phyloP scores from a whole-genome alignment of 441 rosid species.

The Erysimum cheiri region DNA sequence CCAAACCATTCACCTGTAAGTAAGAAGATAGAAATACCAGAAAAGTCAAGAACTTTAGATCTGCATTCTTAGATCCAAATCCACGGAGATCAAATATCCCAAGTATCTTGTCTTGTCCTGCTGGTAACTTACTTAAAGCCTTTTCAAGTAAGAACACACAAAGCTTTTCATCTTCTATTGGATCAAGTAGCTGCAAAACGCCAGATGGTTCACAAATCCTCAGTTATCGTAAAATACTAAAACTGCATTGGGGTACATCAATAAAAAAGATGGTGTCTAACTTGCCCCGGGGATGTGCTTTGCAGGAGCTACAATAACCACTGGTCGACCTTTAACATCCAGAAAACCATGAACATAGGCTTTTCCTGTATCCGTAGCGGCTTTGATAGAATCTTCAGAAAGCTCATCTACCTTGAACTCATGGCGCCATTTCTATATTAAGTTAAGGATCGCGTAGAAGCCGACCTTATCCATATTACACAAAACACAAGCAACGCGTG shows the following conservation, averaged over 20 bases:
- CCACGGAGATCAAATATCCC: constrained; percentile 84
- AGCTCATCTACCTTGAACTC: constrained; percentile 75
- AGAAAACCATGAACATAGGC: constrained; percentile 74
- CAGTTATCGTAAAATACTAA: background rate
- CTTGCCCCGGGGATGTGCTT: constrained; percentile 84
- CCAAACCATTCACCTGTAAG: constrained; percentile 22
- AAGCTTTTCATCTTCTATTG: constrained; percentile 74
- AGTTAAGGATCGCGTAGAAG: constrained; percentile 38
- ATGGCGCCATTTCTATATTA: constrained; percentile 82
- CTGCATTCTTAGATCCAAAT: constrained; percentile 69
- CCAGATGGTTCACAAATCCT: background rate
- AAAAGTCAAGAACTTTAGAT: constrained; percentile 76
- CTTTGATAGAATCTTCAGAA: constrained; percentile 68
- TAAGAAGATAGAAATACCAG: constrained; percentile 58
- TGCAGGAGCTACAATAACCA: constrained; percentile 82
- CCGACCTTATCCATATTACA: constrained; percentile 3
- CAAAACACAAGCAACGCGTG: constrained; percentile 11
- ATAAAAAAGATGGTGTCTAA: constrained; percentile 10
- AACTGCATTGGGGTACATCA: constrained; percentile 3
- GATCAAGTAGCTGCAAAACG: constrained; percentile 64
- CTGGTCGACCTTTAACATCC: constrained; percentile 73
- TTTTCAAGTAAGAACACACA: constrained; percentile 77
- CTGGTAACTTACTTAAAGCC: constrained; percentile 78
- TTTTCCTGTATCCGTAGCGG: constrained; percentile 77
- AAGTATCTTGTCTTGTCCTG: constrained; percentile 77